Base-by-base conservation (phyloP, 129 eudicot species). In the Sambucus nigra region DNA sequence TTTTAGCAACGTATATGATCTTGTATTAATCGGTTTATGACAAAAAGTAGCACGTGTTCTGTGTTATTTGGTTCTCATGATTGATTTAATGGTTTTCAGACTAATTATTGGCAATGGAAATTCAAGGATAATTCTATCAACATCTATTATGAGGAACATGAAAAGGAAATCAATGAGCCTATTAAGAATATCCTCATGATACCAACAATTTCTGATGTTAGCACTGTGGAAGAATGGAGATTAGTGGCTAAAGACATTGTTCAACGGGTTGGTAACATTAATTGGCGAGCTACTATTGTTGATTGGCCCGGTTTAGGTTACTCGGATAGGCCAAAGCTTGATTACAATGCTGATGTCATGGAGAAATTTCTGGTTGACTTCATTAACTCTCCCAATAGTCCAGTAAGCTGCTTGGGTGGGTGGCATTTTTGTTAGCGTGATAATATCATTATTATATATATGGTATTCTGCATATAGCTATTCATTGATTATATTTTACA, bases 221-320 rank as follows among this genome's bases (percentile, higher is more conserved):
- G 98, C 73, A 91, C 95, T 5, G 98, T 91, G 32, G 95, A 91
- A 59, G 98, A 91, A 67, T 79, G 95, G 98, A 81, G 88, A 67
- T 42, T 28, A 24, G 98, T 85, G 67, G 95, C 95, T 69, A 76
- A 77, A 66, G 83, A 79, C 55, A 73, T 91, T 46, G 67, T 76
- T 40, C 75, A 69, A 53, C 57, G 57, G 52, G 65, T 65, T 13
- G 86, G 95, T 3, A 63, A 58, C 11, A 72, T 60, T 51, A 74
- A 69, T 58, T 85, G 83, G 76, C 74, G 82, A 60, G 84, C 95
- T 24, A 79, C 94, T 1, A 80, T 91, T 53, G 86, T 91, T 50
- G 95, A 91, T 51, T 91, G 98, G 98, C 95, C 95, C 24, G 95
- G 98, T 54, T 56, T 85, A 49, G 98, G 98, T 51, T 85, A 79